Evolutionary conservation across 768 basidiomycete genomes (phyloP).

Genomic region (Trametes maxima): DNA sequence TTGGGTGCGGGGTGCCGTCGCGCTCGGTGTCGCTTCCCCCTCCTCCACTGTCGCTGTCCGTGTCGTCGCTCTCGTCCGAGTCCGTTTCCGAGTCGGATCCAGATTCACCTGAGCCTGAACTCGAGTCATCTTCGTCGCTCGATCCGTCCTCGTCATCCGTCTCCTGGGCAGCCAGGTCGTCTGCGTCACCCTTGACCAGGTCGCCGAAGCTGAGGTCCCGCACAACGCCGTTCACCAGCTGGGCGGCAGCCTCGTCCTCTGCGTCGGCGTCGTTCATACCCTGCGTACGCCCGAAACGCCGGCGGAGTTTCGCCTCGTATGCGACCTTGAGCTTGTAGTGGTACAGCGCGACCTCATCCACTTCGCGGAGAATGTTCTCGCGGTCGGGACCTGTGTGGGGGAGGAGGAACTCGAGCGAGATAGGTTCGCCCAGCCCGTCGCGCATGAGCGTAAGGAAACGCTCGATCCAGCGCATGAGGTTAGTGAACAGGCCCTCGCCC

Average conservation of each 20-base stretch:
- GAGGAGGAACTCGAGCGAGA: conserved; percentile 88
- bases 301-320: conserved; percentile 89
- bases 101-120: background rate
- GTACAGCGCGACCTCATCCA: conserved; percentile 87
- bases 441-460: conserved; percentile 89
- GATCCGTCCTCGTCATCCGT: conserved; percentile 51
- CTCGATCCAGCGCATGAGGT: conserved; percentile 96
- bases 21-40: conserved; percentile 25
- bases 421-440: conserved; percentile 72
- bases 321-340: conserved; percentile 94
- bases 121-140: conserved; percentile 31
- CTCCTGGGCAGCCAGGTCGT: conserved; percentile 77
- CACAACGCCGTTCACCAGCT: conserved; percentile 79
- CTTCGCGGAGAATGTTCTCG: conserved; percentile 74
- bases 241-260: conserved; percentile 83
- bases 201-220: conserved; percentile 83
- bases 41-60: conserved; percentile 20
- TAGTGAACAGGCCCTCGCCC: conserved; percentile 91
- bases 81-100: conserved; percentile 11
- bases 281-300: conserved; percentile 70
- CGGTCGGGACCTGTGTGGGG: conserved; percentile 83
- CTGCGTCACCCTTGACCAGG: conserved; percentile 73
- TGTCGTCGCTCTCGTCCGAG: conserved; percentile 17
- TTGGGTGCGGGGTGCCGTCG: conserved; percentile 21
- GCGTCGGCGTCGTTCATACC: conserved; percentile 57